phyloP scores from a whole-genome alignment of 2,329 filamentous ascomycete species.

The Emmonsiellopsis sp. region DNA sequence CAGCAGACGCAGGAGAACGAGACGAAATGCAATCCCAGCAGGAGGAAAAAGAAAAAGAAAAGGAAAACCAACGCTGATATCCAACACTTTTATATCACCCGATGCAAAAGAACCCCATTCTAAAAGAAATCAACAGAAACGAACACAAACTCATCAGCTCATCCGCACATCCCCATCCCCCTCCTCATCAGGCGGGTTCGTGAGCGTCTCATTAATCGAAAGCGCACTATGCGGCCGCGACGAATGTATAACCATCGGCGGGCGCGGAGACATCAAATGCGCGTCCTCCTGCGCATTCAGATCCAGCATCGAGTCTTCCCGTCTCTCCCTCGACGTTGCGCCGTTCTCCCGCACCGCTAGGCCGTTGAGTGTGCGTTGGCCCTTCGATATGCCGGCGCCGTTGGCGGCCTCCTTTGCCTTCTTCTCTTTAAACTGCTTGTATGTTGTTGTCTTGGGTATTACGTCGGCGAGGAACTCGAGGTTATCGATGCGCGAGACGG shows the following conservation, averaged over 20 bases:
- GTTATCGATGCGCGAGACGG: conserved; percentile 80
- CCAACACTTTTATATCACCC: background rate
- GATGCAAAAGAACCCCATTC: background rate
- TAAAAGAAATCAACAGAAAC: background rate
- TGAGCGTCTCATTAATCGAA: background rate
- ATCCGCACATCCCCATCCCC: conserved; percentile 21
- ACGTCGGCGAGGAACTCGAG: conserved; percentile 91
- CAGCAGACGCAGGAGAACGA: no score
- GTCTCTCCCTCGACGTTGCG: conserved; percentile 11
- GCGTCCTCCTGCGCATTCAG: conserved; percentile 9
- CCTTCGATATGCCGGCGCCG: conserved; percentile 25
- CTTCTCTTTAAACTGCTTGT: conserved; percentile 64
- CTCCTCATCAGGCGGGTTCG: conserved; percentile 32
- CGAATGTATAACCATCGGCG: conserved; percentile 23
- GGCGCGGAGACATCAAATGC: conserved; percentile 20
- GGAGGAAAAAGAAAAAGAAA: background rate
- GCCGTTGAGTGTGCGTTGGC: conserved; percentile 27
- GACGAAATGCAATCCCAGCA: no score
- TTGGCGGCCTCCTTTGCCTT: conserved; percentile 25
- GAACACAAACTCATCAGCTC: background rate
- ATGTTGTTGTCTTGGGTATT: conserved; percentile 76
- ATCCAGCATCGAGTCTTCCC: conserved; percentile 11
- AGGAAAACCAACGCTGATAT: background rate
- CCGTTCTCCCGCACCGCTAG: conserved; percentile 15
- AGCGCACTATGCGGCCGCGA: conserved; percentile 42